Evolutionary conservation across 2,329 filamentous ascomycete species (phyloP), one percentile per base, ranked within the genome.

Genomic region (Aspergillus floridensis): DNA sequence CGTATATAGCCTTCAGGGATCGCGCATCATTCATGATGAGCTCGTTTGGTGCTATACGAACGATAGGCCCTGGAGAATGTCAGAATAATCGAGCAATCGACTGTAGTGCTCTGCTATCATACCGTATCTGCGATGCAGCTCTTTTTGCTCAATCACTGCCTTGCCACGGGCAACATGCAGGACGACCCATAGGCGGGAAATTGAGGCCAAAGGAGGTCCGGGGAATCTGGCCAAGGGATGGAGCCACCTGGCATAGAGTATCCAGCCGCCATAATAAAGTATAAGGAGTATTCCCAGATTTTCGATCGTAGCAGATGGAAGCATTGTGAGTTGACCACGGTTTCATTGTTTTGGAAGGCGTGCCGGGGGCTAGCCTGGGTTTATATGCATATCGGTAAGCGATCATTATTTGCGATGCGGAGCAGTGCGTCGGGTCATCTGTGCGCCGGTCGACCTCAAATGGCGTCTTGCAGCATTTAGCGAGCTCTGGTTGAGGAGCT

Each of bases 101-200:
- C 1, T 16, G 5, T 14, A 22, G 26, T 12, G 8, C 16, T 10
- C 14, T 24, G 5, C 21, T 31, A 59, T 12, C 11, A 8, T 21
- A 63, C 63, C 64, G 54, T 66, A 63, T 60, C 57, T 58, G 14
- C 32, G 54, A 53, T 66, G 64, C 32, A 66, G 47, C 26, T 50
- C 19, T n/a, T 48, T 57, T 35, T 72, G 69, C 16, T 58, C 66
- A 12, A 65, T 56, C 51, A 69, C 62, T 29, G 69, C 63, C 49
- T 68, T 60, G 1, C 69, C 68, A 5, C 58, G 57, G 41, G 58
- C 49, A 14, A 66, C 63, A 32, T 66, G 61, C 24, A 64, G 55
- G 57, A 70, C 63, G 19, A 65, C 64, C 69, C 70, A 72, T 11
- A 63, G 21, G 38, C 68, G 58, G 19, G 64, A 65, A 11, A 73